Conservation (phyloP, 176 grass and related monocot species). For the Rhipidocladum racemiflorum region DNA sequence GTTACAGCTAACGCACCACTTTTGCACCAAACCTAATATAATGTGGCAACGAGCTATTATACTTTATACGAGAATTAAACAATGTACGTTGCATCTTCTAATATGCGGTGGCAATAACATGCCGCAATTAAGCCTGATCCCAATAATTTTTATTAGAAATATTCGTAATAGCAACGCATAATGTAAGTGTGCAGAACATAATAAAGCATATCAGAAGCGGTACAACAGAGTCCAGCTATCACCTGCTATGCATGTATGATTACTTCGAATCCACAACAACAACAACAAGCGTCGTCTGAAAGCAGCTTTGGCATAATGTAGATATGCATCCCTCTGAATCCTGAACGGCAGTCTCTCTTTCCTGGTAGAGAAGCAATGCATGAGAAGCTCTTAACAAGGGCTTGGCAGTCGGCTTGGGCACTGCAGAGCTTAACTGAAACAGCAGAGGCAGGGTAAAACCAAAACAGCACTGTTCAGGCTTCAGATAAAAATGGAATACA, state of each 20-base stretch:
- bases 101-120: constrained; percentile 41
- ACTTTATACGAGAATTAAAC: constrained; percentile 57
- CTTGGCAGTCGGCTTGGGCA: neutral
- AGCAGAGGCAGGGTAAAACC: neutral
- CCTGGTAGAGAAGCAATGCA: constrained; percentile 9
- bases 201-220: constrained; percentile 31
- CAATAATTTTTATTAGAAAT: constrained; percentile 38
- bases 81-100: constrained; percentile 29
- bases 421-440: neutral
- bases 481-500: neutral
- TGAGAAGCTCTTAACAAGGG: neutral
- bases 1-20: constrained; percentile 51
- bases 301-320: constrained; percentile 11
- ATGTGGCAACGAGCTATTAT: constrained; percentile 47
- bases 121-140: constrained; percentile 35
- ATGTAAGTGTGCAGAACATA: constrained; percentile 13
- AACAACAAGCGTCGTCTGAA: constrained; percentile 5
- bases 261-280: constrained; percentile 30
- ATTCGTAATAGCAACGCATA: constrained; percentile 34
- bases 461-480: neutral
- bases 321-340: neutral
- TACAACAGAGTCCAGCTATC: constrained; percentile 43
- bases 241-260: constrained; percentile 30
- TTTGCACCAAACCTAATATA: constrained; percentile 29
- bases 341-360: constrained; percentile 5